Evolutionary conservation across 257 asterid species (phyloP).

Genomic region (Schizonepeta tenuifolia): DNA sequence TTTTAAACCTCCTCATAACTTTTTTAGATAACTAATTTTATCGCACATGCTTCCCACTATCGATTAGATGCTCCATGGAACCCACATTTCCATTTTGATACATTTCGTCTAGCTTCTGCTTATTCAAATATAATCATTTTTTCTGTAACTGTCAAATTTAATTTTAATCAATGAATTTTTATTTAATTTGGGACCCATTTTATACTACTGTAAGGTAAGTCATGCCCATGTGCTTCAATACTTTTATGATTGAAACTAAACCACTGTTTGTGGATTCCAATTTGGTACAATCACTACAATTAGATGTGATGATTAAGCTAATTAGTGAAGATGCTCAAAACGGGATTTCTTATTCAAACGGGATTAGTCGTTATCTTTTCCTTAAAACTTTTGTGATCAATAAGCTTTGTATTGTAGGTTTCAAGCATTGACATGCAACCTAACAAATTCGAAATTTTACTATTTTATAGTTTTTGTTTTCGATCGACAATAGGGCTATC

Average conservation of each 20-base stretch:
- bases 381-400: conserved; percentile 39
- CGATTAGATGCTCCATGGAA: conserved; percentile 40
- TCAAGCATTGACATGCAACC: conserved; percentile 22
- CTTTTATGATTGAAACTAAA: conserved; percentile 36
- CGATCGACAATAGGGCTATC: too few relatives aligned
- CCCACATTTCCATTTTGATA: conserved; percentile 36
- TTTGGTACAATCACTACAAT: conserved; percentile 44
- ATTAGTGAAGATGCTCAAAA: conserved; percentile 39
- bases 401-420: conserved; percentile 35
- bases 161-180: conserved; percentile 26
- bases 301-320: conserved; percentile 48
- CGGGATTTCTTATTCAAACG: not conserved
- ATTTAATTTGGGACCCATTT: conserved; percentile 43
- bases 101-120: conserved; percentile 37
- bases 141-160: conserved; percentile 36
- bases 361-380: not conserved
- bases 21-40: not conserved
- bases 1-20: not conserved
- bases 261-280: conserved; percentile 44
- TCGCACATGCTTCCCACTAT: conserved; percentile 49
- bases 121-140: conserved; percentile 38
- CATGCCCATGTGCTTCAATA: conserved; percentile 56
- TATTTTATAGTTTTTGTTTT: not conserved
- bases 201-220: conserved; percentile 28
- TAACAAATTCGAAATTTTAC: not conserved